These are phyloP conservation scores for Murraya paniculata DNA, from an alignment of 345 rosid genomes.

Conservation along the genomic window DNA sequence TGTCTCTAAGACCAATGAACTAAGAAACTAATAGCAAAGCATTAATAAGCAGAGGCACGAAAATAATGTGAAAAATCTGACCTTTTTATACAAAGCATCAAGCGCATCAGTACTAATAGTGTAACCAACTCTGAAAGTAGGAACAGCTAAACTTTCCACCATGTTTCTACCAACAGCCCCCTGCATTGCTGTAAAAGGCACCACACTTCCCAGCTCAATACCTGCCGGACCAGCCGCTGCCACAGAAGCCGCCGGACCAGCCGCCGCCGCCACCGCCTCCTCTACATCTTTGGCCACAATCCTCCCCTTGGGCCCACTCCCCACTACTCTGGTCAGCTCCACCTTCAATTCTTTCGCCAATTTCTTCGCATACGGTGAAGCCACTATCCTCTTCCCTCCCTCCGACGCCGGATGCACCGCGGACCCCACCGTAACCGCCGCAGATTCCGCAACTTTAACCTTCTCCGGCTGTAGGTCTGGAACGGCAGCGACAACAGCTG, in stretches of 20 bases:
- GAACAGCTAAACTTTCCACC: slow-evolving; percentile 83
- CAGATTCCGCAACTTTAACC: slow-evolving; percentile 15
- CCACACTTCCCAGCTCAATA: slow-evolving; percentile 53
- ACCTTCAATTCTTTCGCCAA: slow-evolving; percentile 81
- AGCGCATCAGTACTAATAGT: slow-evolving; percentile 76
- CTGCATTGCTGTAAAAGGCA: slow-evolving; percentile 92
- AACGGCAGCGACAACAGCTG: slow-evolving; percentile 6
- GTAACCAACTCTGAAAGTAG: slow-evolving; percentile 89
- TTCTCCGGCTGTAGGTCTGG: neutral
- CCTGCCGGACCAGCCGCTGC: slow-evolving; percentile 21
- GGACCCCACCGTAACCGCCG: slow-evolving; percentile 25
- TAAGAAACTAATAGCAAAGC: neutral
- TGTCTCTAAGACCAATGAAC: neutral
- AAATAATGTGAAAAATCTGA: slow-evolving; percentile 9
- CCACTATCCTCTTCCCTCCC: slow-evolving; percentile 84
- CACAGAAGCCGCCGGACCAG: slow-evolving; percentile 15
- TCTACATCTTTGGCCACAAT: slow-evolving; percentile 96
- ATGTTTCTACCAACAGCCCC: slow-evolving; percentile 80
- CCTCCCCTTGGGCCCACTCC: slow-evolving; percentile 91
- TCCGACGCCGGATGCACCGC: slow-evolving; percentile 76
- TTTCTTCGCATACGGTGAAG: slow-evolving; percentile 88
- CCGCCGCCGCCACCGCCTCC: slow-evolving; percentile 42
- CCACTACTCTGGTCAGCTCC: slow-evolving; percentile 57
- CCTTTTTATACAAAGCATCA: slow-evolving; percentile 92
- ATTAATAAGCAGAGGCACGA: neutral